Evolutionary conservation across 352 stramenopile species (phyloP).

Genomic region (Saprolegnia parasitica): DNA sequence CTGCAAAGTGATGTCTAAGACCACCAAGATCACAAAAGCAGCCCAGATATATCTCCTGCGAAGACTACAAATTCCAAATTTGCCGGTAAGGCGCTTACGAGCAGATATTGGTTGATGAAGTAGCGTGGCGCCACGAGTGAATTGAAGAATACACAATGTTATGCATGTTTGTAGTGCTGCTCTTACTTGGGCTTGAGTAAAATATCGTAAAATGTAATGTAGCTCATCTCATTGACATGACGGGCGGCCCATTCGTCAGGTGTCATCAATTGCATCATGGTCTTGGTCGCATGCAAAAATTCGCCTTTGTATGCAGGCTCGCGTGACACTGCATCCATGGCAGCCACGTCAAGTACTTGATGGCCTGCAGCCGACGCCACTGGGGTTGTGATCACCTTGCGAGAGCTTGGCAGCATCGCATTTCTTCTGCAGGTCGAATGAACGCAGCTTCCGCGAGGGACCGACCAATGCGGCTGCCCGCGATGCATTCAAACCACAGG

Average conservation of each 20-base stretch:
- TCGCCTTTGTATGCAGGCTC: neutral
- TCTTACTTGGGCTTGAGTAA: neutral
- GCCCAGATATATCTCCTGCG: too few relatives aligned
- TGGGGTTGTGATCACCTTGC: neutral
- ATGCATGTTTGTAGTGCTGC: neutral
- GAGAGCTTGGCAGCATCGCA: neutral
- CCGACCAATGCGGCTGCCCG: neutral
- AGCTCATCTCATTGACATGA: neutral
- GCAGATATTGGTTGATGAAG: too few relatives aligned
- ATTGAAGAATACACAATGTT: neutral
- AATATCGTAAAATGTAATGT: neutral
- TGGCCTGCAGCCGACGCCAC: neutral
- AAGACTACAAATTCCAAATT: too few relatives aligned
- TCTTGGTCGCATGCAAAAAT: constrained; percentile 1
- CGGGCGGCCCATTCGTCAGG: neutral
- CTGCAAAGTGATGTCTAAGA: too few relatives aligned
- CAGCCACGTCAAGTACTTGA: neutral
- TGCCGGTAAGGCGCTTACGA: too few relatives aligned
- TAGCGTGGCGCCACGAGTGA: neutral
- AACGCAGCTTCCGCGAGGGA: neutral
- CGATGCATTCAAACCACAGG: neutral
- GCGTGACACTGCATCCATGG: neutral
- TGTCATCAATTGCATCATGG: constrained; percentile 1
- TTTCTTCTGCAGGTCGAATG: constrained; percentile 1
- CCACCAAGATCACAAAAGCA: too few relatives aligned